Evolutionary conservation across 306 rosid genomes (phyloP).

Genomic region (Acacia melanoxylon): DNA sequence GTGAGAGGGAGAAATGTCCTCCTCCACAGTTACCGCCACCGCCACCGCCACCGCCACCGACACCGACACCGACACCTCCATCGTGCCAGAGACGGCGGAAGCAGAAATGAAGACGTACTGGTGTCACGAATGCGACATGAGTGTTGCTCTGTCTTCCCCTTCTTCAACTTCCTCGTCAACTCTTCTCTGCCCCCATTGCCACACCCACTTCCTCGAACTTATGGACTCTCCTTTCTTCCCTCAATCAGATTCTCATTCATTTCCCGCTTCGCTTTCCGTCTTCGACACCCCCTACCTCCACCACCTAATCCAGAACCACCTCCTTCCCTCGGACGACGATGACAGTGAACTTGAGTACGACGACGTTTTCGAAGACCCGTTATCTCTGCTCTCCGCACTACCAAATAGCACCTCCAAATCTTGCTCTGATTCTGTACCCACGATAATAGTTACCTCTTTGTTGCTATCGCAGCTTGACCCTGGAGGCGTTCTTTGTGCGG

Average conservation of each 20-base stretch:
- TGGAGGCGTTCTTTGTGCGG: constrained; percentile 59
- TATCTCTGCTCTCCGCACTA: constrained; percentile 22
- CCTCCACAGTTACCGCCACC: constrained; percentile 24
- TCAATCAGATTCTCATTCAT: constrained; percentile 38
- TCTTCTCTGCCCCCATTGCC: constrained; percentile 66
- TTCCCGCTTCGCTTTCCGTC: constrained; percentile 27
- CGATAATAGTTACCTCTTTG: constrained; percentile 34
- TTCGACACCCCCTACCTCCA: constrained; percentile 41
- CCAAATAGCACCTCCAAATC: constrained; percentile 33
- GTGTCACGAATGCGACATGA: constrained; percentile 97
- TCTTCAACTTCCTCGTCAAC: constrained; percentile 19
- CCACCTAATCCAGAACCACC: constrained; percentile 46
- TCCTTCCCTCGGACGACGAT: constrained; percentile 30
- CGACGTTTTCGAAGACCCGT: constrained; percentile 30
- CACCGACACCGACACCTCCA: constrained; percentile 13
- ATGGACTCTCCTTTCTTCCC: constrained; percentile 57
- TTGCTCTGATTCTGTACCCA: constrained; percentile 37
- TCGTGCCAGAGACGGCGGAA: constrained; percentile 22
- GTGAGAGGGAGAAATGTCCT: not conserved
- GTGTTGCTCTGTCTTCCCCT: constrained; percentile 50
- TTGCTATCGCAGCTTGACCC: constrained; percentile 40
- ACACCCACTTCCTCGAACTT: constrained; percentile 72
- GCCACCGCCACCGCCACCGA: constrained; percentile 16
- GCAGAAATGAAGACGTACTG: constrained; percentile 61
- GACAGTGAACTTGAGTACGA: not conserved